phyloP scores from a whole-genome alignment of 768 basidiomycete genomes.

The Sarcodon sp. region DNA sequence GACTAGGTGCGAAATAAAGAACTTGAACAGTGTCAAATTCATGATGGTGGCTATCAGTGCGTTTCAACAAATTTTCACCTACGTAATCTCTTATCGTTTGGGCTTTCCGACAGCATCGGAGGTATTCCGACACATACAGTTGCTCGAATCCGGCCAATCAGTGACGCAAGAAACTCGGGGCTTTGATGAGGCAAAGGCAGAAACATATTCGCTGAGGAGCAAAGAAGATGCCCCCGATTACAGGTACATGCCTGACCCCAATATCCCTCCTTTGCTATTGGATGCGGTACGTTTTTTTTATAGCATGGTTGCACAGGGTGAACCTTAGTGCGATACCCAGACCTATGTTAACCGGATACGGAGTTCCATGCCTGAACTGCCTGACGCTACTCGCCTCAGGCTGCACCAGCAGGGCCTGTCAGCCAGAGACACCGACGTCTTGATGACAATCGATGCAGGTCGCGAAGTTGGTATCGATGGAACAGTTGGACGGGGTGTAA shows the following conservation, averaged over 20 bases:
- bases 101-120: constrained; percentile 49
- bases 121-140: constrained; percentile 61
- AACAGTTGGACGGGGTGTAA: constrained; percentile 31
- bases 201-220: constrained; percentile 72
- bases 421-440: constrained; percentile 56
- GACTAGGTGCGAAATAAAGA: constrained; percentile 93
- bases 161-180: constrained; percentile 85
- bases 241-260: constrained; percentile 96
- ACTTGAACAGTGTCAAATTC: constrained; percentile 84
- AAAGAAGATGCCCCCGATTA: constrained; percentile 97
- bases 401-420: constrained; percentile 44
- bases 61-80: constrained; percentile 10
- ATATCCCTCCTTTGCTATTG: constrained; percentile 64
- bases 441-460: constrained; percentile 61
- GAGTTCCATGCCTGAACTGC: constrained; percentile 61
- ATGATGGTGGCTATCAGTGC: constrained; percentile 77
- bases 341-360: constrained; percentile 43
- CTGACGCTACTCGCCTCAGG: constrained; percentile 44
- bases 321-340: constrained; percentile 22
- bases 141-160: constrained; percentile 26
- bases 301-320: background rate
- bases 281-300: constrained; percentile 18
- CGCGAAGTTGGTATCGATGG: constrained; percentile 55
- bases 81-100: background rate
- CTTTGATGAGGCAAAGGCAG: constrained; percentile 69